Percentiles rank a stretch among this genome's conserved stretches.
Evolutionary conservation across 1,284 basidiomycete species (phyloP).

Genomic region (Ustilago vetiveriae): DNA sequence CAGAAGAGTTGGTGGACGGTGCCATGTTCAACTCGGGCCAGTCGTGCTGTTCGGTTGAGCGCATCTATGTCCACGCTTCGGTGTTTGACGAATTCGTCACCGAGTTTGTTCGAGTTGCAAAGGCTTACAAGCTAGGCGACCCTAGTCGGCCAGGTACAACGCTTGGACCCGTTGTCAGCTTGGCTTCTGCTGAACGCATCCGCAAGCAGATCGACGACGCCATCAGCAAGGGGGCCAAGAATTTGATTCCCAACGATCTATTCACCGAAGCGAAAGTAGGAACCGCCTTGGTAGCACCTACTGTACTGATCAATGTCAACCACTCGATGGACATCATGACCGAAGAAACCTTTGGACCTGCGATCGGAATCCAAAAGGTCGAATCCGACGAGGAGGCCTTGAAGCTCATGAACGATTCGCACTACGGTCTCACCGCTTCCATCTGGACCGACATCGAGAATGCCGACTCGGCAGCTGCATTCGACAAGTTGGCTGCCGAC

Average conservation of each 20-base stretch:
- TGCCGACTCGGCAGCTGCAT: conserved; percentile 74
- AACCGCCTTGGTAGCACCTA: conserved; percentile 85
- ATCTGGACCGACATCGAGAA: conserved; percentile 82
- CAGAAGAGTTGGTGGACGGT: conserved; percentile 88
- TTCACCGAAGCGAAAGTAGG: conserved; percentile 75
- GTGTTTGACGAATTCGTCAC: conserved; percentile 83
- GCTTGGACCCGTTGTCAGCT: conserved; percentile 88
- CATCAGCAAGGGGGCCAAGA: conserved; percentile 22
- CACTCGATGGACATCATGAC: conserved; percentile 94
- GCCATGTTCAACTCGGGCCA: conserved; percentile 96
- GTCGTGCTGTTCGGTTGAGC: conserved; percentile 86
- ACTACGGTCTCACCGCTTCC: conserved; percentile 89
- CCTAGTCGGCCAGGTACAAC: conserved; percentile 79
- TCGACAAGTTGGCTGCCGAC: conserved; percentile 77
- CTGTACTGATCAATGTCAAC: conserved; percentile 85
- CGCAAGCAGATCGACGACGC: conserved; percentile 86
- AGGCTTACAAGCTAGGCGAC: conserved; percentile 86
- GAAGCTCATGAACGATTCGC: conserved; percentile 92
- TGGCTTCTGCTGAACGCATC: conserved; percentile 83
- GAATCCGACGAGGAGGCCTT: conserved; percentile 85
- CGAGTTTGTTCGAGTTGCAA: conserved; percentile 78
- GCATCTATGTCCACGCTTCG: conserved; percentile 89
- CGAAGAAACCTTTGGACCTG: conserved; percentile 77
- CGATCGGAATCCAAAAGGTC: conserved; percentile 89
- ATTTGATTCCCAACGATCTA: conserved; percentile 67